A percentile compares a stretch with the other conserved stretches of the same genome.
phyloP scores from a whole-genome alignment of 1,284 basidiomycete genomes.

The Tausonia pullulans region DNA sequence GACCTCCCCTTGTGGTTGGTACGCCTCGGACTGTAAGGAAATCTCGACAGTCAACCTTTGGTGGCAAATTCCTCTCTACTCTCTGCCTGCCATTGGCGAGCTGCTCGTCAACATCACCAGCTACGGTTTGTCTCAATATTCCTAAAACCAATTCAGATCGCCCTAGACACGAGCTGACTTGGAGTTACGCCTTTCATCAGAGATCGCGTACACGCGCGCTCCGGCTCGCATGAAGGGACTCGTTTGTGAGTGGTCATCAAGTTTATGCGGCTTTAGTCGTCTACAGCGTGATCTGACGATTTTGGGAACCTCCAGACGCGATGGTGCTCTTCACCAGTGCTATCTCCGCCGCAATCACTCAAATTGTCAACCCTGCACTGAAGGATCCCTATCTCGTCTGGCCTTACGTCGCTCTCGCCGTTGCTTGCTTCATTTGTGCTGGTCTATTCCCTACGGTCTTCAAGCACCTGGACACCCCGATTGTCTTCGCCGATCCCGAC shows the following conservation, averaged over 20 bases:
- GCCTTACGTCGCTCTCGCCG: constrained; percentile 23
- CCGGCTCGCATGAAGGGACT: constrained; percentile 37
- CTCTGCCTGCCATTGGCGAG: constrained; percentile 40
- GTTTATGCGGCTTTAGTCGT: too few relatives aligned
- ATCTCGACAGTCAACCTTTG: constrained; percentile 8
- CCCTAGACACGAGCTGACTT: constrained; percentile 32
- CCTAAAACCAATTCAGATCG: constrained; percentile 26
- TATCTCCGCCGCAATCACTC: constrained; percentile 36
- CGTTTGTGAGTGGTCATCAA: constrained; percentile 17
- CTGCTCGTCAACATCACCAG: constrained; percentile 41
- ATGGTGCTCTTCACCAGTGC: constrained; percentile 37
- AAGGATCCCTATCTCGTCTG: constrained; percentile 38
- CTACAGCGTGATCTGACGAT: not conserved
- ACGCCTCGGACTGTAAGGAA: not conserved
- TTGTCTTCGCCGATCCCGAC: constrained; percentile 26
- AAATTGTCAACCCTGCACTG: constrained; percentile 29
- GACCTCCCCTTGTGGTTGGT: too few relatives aligned
- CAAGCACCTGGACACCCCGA: constrained; percentile 30
- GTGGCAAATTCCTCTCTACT: constrained; percentile 31
- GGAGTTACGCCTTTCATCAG: too few relatives aligned
- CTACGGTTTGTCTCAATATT: constrained; percentile 24
- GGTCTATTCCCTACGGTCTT: constrained; percentile 30
- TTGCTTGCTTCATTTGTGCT: constrained; percentile 21
- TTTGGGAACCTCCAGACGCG: not conserved
- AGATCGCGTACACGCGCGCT: constrained; percentile 9